phyloP scores from a whole-genome alignment of 331 rosid species.

The Pyracantha coccinea region DNA sequence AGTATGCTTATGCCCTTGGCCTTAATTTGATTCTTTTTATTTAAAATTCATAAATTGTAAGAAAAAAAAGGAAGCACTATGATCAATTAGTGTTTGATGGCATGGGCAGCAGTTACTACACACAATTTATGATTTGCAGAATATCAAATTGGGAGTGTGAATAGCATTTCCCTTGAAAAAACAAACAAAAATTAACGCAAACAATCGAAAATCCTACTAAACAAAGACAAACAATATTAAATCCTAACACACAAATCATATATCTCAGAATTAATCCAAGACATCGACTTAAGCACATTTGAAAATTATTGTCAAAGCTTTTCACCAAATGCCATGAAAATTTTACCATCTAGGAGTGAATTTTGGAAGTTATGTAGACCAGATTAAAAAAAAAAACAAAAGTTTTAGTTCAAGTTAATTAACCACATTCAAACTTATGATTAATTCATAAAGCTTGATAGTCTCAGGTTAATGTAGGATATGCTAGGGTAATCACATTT shows the following conservation, averaged over 20 bases:
- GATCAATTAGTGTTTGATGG: background rate
- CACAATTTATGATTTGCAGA: background rate
- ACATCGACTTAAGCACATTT: background rate
- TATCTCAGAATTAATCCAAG: background rate
- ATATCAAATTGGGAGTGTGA: background rate
- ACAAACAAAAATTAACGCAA: background rate
- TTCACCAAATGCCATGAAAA: background rate
- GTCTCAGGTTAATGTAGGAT: background rate
- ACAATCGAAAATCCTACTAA: background rate
- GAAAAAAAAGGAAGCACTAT: background rate
- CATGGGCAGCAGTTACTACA: background rate
- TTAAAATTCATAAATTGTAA: background rate
- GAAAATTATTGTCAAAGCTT: background rate
- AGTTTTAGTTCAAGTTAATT: background rate
- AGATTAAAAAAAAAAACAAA: background rate
- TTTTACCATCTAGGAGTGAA: background rate
- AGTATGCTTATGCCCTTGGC: conserved; percentile 18
- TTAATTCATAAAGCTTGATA: background rate
- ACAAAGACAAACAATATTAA: background rate
- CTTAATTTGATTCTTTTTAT: background rate
- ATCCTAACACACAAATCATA: background rate
- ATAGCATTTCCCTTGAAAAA: background rate
- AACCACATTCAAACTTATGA: background rate
- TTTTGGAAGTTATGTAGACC: background rate
- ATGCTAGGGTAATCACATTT: background rate